Conservation (phyloP, 169 alveolate genomes). For the Plasmodium gallinaceum region DNA sequence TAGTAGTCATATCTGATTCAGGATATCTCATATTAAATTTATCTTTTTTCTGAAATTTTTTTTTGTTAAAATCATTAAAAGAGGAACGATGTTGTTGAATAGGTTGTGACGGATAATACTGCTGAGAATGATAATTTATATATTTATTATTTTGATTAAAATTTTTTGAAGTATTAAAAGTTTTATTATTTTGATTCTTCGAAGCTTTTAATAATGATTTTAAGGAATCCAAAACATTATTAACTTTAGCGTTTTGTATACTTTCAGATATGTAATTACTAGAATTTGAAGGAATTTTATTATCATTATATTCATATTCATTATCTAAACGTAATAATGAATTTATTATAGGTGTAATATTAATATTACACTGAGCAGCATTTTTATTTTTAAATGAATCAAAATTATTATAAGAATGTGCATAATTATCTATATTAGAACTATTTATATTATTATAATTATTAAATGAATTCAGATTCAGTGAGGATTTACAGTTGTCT, state of each 20-base stretch:
- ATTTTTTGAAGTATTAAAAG: conserved; percentile 4
- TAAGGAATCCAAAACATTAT: conserved; percentile 58
- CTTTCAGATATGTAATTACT: conserved; percentile 31
- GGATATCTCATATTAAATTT: conserved; percentile 21
- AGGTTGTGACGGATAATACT: conserved; percentile 11
- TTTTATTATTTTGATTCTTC: conserved; percentile 9
- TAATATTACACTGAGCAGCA: conserved; percentile 29
- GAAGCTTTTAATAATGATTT: conserved; percentile 65
- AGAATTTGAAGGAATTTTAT: not conserved
- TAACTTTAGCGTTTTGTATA: conserved; percentile 70
- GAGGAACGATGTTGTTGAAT: not conserved
- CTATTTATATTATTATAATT: not conserved
- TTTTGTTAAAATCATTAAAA: conserved; percentile 37
- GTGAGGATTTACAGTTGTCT: not conserved
- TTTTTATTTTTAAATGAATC: conserved; percentile 7
- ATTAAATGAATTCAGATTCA: not conserved
- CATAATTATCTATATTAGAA: too few species aligned
- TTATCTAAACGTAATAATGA: conserved; percentile 51
- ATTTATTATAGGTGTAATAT: conserved; percentile 61
- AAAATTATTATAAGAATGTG: not conserved
- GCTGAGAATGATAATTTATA: conserved; percentile 30
- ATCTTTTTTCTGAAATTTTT: conserved; percentile 43
- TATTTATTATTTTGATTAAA: conserved; percentile 18
- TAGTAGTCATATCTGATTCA: conserved; percentile 54
- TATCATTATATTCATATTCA: conserved; percentile 23